A percentile compares a stretch with the other conserved stretches of the same genome.
Evolutionary conservation across 257 asterid genomes (phyloP).

Genomic region (Cordia subcordata): DNA sequence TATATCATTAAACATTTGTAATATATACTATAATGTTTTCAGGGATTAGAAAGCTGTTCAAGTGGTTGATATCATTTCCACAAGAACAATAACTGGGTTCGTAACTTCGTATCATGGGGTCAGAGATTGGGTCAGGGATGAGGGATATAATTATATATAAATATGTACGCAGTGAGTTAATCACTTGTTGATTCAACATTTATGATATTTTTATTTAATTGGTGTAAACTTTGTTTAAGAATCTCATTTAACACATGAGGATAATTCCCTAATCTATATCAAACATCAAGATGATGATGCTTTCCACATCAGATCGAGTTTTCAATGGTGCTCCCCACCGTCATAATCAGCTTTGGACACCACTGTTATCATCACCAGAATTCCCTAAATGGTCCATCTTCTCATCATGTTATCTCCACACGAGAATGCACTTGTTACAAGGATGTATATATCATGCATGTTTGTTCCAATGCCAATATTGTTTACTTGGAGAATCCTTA

Average conservation of each 20-base stretch:
- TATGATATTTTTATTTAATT: constrained; percentile 12
- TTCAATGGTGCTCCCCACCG: not conserved
- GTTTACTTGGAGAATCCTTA: too few species aligned
- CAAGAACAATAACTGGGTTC: too few species aligned
- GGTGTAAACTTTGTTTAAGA: constrained; percentile 12
- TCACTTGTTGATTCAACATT: constrained; percentile 17
- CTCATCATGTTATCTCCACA: not conserved
- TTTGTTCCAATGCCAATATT: not conserved
- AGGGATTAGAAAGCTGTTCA: too few species aligned
- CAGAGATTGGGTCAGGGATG: too few species aligned
- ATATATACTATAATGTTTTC: too few species aligned
- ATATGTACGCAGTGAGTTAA: too few species aligned
- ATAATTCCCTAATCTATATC: constrained; percentile 8
- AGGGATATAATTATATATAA: too few species aligned
- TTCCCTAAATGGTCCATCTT: not conserved
- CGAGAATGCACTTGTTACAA: not conserved
- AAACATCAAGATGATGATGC: not conserved
- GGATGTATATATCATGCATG: too few species aligned
- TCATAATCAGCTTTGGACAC: not conserved
- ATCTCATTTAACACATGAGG: constrained; percentile 23
- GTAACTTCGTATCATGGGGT: too few species aligned
- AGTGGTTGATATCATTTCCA: too few species aligned
- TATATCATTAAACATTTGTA: constrained; percentile 3
- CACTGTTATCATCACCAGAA: not conserved
- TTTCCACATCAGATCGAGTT: not conserved